These are phyloP conservation scores for Pseudomonodictys pantanalensis DNA, from an alignment of 495 filamentous ascomycete genomes.

Conservation along the genomic window DNA sequence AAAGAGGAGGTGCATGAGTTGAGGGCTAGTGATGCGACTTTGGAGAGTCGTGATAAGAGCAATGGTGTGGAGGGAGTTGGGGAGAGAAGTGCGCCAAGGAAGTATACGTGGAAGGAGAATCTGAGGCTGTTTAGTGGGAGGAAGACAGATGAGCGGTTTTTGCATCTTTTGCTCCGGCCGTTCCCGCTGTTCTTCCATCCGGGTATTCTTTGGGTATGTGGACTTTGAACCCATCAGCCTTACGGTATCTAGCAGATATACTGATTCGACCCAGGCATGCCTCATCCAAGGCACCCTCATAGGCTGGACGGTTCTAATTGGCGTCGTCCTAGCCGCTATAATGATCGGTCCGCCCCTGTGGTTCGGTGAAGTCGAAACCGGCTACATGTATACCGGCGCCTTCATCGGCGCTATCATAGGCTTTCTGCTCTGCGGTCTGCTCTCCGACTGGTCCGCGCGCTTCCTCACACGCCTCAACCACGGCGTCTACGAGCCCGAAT, in stretches of 20 bases:
- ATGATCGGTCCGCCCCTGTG: constrained; percentile 76
- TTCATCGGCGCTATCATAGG: constrained; percentile 82
- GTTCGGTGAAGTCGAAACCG: constrained; percentile 77
- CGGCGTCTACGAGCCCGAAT: constrained; percentile 89
- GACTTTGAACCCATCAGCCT: no score
- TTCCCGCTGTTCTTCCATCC: constrained; percentile 73
- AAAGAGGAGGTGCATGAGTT: background rate
- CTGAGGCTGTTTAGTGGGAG: constrained; percentile 76
- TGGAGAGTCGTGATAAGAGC: background rate
- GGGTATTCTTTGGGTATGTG: constrained; percentile 70
- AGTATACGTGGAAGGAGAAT: constrained; percentile 20
- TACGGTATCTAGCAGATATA: no score
- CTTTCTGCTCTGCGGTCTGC: constrained; percentile 66
- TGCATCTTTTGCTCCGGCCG: constrained; percentile 59
- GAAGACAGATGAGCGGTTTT: constrained; percentile 64
- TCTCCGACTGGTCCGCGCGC: constrained; percentile 71
- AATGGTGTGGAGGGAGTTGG: background rate
- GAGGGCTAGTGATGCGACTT: background rate
- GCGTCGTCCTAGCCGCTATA: constrained; percentile 77
- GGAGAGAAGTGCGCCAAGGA: constrained; percentile 9
- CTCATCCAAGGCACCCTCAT: constrained; percentile 88
- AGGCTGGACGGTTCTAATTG: constrained; percentile 93
- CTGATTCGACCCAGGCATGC: constrained; percentile 53
- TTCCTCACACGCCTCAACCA: constrained; percentile 69
- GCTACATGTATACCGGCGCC: constrained; percentile 84